Base-by-base conservation (phyloP, 257 asterid genomes). In the Penstemon eatonii region DNA sequence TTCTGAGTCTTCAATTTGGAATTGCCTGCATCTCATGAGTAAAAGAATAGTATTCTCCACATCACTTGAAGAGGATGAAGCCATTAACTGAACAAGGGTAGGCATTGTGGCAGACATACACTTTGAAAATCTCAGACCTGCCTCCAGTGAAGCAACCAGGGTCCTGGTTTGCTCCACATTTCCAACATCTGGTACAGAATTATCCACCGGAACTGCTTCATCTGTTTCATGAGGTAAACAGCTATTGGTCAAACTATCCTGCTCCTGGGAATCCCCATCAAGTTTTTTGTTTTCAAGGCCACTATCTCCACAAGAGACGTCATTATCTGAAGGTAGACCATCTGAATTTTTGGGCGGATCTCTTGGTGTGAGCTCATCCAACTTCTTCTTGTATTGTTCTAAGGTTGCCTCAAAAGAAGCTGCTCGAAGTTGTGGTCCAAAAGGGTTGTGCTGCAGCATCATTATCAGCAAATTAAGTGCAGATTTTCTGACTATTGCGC, bases 371-470 rank as follows among this genome's bases (percentile, higher is more conserved):
- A 93, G 90, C 76, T 85, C 97, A 71, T 78, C 75, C 71, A 93
- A 75, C 75, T 88, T 87, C 84, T 90, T 90, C 82, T 84, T 88
- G 79, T 93, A 93, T 79, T 91, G 96, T 71, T 93, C 96, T 63
- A 93, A 67, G n/a, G 99, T 93, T 71, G 97, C 99, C 78, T 87
- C 92, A 81, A 93, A 93, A 65, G 97, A 88, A 76, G 87, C 67
- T 65, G 84, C 81, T 68, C 92, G 87, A 52, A 93, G 96, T 81
- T 90, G 96, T 12, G 99, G 99, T 13, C 97, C 99, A 69, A 93
- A 93, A 62, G 99, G 99, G 75, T 90, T 93, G 83, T 93, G 99
- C 83, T 90, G 99, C 69, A 93, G 79, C 99, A 93, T 90, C 84
- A 81, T 76, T 78, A 93, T 93, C 60, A 89, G 91, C 72, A 93